Evolutionary conservation across 2,329 filamentous ascomycete genomes (phyloP).

Genomic region (Arachnopeziza araneosa): DNA sequence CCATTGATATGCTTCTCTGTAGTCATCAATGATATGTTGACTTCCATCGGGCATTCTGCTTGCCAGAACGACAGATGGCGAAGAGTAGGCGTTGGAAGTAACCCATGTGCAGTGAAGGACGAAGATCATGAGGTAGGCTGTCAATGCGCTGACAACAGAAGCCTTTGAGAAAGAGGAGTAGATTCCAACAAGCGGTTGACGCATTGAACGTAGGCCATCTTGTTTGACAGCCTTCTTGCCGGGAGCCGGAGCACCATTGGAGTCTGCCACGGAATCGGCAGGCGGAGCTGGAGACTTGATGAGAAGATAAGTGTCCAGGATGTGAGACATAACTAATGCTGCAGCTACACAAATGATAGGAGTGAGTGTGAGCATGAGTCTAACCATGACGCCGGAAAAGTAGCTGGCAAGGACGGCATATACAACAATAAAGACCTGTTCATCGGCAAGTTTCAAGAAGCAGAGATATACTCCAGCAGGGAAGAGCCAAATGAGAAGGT

Average conservation of each 20-base stretch:
- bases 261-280: constrained; percentile 39
- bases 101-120: constrained; percentile 99
- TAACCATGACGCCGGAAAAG: constrained; percentile 98
- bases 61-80: constrained; percentile 91
- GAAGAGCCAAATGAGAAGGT: constrained; percentile 98
- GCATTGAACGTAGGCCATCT: constrained; percentile 61
- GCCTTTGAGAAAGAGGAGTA: constrained; percentile 76
- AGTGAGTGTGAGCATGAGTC: constrained; percentile 94
- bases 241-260: constrained; percentile 36
- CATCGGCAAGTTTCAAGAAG: constrained; percentile 88
- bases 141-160: constrained; percentile 46
- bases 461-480: constrained; percentile 97
- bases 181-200: constrained; percentile 73
- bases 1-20: constrained; percentile 99
- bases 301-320: constrained; percentile 81
- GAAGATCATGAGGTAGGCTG: constrained; percentile 6
- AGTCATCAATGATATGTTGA: constrained; percentile 98
- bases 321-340: constrained; percentile 78
- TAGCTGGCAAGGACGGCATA: constrained; percentile 97
- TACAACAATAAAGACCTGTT: constrained; percentile 97
- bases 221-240: constrained; percentile 49
- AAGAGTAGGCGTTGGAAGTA: constrained; percentile 97
- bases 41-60: constrained; percentile 89
- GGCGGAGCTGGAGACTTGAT: constrained; percentile 55
- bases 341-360: constrained; percentile 94